A percentile compares a stretch with the other conserved stretches of the same genome.
phyloP scores from a whole-genome alignment of 495 filamentous ascomycete genomes.

The Aspergillus cavernicola region DNA sequence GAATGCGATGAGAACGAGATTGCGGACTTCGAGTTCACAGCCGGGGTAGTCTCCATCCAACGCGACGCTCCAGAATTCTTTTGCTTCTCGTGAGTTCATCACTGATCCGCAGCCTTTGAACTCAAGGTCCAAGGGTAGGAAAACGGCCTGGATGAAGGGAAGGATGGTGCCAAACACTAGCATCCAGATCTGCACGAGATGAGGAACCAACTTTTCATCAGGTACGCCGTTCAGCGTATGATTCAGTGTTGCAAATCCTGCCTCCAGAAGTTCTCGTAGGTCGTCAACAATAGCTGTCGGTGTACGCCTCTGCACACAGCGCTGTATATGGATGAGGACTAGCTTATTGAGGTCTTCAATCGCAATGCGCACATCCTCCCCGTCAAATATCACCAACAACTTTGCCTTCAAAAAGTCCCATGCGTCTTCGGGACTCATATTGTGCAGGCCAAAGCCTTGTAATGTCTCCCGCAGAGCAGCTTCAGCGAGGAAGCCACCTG shows the following conservation, averaged over 20 bases:
- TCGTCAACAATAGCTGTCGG: conserved; percentile 74
- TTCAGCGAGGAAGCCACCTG: conserved; percentile 31
- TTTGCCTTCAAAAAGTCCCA: conserved; percentile 94
- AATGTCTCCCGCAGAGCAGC: conserved; percentile 44
- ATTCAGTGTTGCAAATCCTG: conserved; percentile 83
- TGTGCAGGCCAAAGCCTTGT: conserved; percentile 67
- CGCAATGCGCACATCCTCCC: conserved; percentile 81
- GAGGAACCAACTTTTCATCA: conserved; percentile 79
- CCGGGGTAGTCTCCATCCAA: conserved; percentile 25
- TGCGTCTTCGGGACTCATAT: conserved; percentile 84
- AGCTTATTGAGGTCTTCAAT: conserved; percentile 94
- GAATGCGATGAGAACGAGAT: conserved; percentile 84
- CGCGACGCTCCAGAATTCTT: conserved; percentile 78
- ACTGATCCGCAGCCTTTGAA: conserved; percentile 80
- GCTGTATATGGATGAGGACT: conserved; percentile 75
- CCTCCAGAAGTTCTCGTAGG: conserved; percentile 70
- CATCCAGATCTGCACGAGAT: conserved; percentile 90
- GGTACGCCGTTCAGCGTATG: conserved; percentile 70
- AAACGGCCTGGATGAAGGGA: conserved; percentile 94
- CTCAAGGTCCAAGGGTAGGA: conserved; percentile 90
- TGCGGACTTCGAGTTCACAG: conserved; percentile 75
- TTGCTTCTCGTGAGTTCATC: conserved; percentile 69
- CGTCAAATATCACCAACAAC: conserved; percentile 87
- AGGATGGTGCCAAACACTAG: conserved; percentile 84
- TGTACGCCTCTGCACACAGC: conserved; percentile 64